Evolutionary conservation across 305 asterid species (phyloP).

Genomic region (Fraxinus dipetala): DNA sequence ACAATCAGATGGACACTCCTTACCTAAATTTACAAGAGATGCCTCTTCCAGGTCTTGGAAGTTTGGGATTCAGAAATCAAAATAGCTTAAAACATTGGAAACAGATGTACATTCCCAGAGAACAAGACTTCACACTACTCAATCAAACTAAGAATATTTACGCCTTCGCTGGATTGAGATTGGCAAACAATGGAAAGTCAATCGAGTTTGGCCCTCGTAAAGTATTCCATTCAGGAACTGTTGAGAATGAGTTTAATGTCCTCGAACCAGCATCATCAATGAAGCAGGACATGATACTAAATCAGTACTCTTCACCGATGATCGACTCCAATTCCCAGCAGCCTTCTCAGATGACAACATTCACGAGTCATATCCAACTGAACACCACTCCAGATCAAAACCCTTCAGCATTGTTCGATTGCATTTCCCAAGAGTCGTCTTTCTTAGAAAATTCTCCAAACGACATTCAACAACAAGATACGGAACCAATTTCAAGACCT

Average conservation of each 20-base stretch:
- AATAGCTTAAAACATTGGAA: constrained; percentile 14
- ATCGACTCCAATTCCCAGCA: not conserved
- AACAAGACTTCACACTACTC: constrained; percentile 30
- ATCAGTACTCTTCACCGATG: constrained; percentile 9
- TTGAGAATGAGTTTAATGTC: not conserved
- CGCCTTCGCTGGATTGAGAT: constrained; percentile 45
- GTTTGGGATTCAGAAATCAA: constrained; percentile 7
- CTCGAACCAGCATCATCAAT: not conserved
- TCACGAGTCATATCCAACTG: not conserved
- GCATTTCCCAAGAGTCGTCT: not conserved
- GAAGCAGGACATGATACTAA: not conserved
- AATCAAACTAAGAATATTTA: constrained; percentile 23
- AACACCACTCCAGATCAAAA: not conserved
- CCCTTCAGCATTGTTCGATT: not conserved
- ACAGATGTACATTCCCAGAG: constrained; percentile 13
- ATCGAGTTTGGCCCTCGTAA: constrained; percentile 32
- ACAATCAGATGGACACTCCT: not conserved
- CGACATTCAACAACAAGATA: not conserved
- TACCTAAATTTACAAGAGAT: not conserved
- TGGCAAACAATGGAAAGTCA: constrained; percentile 37
- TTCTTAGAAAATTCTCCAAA: not conserved
- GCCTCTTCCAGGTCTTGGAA: constrained; percentile 12
- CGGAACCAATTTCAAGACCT: not conserved
- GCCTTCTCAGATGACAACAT: constrained; percentile 1
- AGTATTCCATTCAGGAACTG: constrained; percentile 1